A percentile compares a stretch with the other conserved stretches of the same genome.
Conservation (phyloP, 805 yeast genomes). For the Hanseniaspora valbyensis region DNA sequence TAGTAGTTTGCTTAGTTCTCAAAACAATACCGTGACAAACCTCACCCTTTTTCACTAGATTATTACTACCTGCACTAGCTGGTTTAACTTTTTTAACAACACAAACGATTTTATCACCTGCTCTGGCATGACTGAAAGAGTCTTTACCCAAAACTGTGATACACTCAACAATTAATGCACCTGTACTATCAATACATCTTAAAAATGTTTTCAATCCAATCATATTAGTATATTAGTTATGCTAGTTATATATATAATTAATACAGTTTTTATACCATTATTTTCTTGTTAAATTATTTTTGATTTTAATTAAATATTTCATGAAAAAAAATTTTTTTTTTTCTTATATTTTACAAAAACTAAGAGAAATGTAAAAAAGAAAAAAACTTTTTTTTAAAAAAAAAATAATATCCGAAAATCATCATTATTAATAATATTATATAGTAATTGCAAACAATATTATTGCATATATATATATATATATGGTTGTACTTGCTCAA, state of each 20-base stretch:
- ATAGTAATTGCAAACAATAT: no score
- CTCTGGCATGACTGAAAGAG: constrained; percentile 68
- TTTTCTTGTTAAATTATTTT: not conserved
- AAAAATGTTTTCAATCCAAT: constrained; percentile 77
- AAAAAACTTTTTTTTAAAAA: no score
- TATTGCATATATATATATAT: no score
- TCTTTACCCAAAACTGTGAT: constrained; percentile 86
- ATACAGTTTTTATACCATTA: no score
- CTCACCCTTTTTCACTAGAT: constrained; percentile 87
- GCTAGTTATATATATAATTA: no score
- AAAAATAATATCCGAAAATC: no score
- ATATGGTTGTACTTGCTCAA: no score
- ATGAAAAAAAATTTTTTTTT: no score
- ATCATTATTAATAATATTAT: no score
- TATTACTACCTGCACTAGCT: constrained; percentile 51
- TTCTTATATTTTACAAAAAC: no score
- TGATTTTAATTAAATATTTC: no score
- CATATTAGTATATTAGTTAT: constrained; percentile 39
- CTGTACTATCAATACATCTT: constrained; percentile 89
- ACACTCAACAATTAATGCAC: constrained; percentile 90
- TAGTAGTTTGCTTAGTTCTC: constrained; percentile 68
- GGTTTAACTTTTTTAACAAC: constrained; percentile 90
- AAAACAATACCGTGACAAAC: constrained; percentile 92
- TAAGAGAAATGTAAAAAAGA: no score
- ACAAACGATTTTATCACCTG: constrained; percentile 88